A percentile compares a stretch with the other conserved stretches of the same genome.
These are phyloP conservation scores for Arthrobotrys musiformis DNA, from an alignment of 2,329 filamentous ascomycete species.

Conservation along the genomic window DNA sequence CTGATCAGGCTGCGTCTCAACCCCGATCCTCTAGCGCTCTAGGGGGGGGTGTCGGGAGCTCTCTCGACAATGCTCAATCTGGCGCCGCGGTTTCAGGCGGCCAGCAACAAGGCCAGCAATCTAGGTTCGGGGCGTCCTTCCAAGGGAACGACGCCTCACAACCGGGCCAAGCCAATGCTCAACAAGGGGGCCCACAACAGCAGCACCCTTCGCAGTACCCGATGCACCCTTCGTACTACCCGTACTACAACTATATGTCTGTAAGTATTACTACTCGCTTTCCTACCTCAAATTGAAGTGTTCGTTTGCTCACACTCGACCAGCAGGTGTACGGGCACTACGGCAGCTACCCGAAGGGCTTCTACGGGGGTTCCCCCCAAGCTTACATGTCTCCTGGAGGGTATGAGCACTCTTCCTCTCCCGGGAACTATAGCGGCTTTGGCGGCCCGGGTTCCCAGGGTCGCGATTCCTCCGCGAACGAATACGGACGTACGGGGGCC, in stretches of 20 bases:
- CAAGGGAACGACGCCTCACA: slow-evolving; percentile 66
- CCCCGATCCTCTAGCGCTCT: slow-evolving; percentile 84
- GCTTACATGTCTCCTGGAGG: slow-evolving; percentile 69
- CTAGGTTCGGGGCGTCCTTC: slow-evolving; percentile 49
- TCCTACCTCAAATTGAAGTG: slow-evolving; percentile 51
- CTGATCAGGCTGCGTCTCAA: slow-evolving; percentile 74
- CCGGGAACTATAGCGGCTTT: slow-evolving; percentile 70
- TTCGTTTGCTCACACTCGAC: slow-evolving; percentile 64
- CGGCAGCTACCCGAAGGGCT: slow-evolving; percentile 40
- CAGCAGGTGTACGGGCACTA: slow-evolving; percentile 58
- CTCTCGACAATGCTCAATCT: slow-evolving; percentile 70
- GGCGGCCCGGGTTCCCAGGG: slow-evolving; percentile 60
- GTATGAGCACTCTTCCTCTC: slow-evolving; percentile 73
- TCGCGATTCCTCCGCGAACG: slow-evolving; percentile 57
- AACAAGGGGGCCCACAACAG: slow-evolving; percentile 68
- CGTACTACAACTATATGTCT: slow-evolving; percentile 71
- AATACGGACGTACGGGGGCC: slow-evolving; percentile 59
- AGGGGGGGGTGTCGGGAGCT: slow-evolving; percentile 70
- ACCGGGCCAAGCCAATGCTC: slow-evolving; percentile 75
- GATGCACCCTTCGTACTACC: slow-evolving; percentile 71
- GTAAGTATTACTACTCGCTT: slow-evolving; percentile 68
- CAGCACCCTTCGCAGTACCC: slow-evolving; percentile 68
- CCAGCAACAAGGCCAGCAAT: slow-evolving; percentile 82
- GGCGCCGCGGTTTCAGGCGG: slow-evolving; percentile 66
- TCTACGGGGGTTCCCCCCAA: slow-evolving; percentile 71